These are phyloP conservation scores for Aureobasidium melanogenum DNA, from an alignment of 2,329 filamentous ascomycete species.

Conservation along the genomic window DNA sequence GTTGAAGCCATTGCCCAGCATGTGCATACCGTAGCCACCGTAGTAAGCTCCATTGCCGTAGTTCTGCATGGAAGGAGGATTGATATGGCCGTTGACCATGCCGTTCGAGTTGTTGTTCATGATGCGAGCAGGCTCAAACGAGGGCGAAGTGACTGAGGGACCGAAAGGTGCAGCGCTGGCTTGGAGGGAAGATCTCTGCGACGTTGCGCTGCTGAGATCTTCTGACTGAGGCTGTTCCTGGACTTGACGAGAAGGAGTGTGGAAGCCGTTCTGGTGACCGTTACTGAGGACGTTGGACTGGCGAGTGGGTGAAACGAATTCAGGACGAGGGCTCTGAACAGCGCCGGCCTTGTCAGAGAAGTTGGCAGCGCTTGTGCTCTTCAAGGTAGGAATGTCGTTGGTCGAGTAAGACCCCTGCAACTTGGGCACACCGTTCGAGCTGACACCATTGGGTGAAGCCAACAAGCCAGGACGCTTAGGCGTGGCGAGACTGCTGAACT, in stretches of 20 bases:
- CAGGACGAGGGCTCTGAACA: constrained; percentile 13
- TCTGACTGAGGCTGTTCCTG: constrained; percentile 44
- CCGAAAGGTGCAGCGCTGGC: constrained; percentile 73
- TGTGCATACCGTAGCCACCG: constrained; percentile 47
- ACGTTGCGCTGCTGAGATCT: constrained; percentile 41
- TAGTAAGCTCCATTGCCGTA: constrained; percentile 33
- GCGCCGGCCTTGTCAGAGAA: constrained; percentile 44
- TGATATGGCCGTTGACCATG: background rate
- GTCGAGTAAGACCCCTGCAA: constrained; percentile 83
- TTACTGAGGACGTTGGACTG: constrained; percentile 47
- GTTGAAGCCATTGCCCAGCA: constrained; percentile 61
- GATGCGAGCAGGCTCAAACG: constrained; percentile 4
- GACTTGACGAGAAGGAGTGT: constrained; percentile 40
- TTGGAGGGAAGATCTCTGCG: constrained; percentile 66
- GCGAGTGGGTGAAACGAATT: constrained; percentile 9
- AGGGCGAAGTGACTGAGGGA: constrained; percentile 42
- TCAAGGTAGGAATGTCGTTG: constrained; percentile 73
- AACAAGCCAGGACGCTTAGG: constrained; percentile 37
- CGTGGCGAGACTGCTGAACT: constrained; percentile 31
- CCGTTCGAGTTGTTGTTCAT: background rate
- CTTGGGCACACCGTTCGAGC: constrained; percentile 55
- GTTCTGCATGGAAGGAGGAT: constrained; percentile 20
- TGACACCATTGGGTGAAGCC: constrained; percentile 53
- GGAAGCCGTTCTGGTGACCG: constrained; percentile 34
- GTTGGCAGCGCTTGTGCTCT: constrained; percentile 47